These are phyloP conservation scores for Sedum album DNA, from an alignment of 164 flowering plant species.

Conservation along the genomic window DNA sequence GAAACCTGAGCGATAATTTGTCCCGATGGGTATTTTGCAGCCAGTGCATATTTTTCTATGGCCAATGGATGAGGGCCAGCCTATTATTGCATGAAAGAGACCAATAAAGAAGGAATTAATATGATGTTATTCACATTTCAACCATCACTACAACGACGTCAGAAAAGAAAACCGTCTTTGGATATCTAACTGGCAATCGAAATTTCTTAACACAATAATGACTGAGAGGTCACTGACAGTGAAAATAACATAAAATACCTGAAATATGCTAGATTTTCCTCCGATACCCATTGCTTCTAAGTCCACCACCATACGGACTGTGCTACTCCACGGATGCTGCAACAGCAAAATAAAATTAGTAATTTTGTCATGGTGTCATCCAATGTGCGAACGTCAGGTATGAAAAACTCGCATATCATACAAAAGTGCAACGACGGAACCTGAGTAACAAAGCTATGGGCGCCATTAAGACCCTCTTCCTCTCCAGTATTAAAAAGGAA, in stretches of 20 bases:
- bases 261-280: conserved; percentile 84
- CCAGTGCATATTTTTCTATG: conserved; percentile 70
- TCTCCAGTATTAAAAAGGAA: conserved; percentile 94
- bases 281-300: conserved; percentile 98
- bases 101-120: neutral
- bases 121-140: neutral
- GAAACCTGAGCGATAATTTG: conserved; percentile 71
- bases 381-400: neutral
- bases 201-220: neutral
- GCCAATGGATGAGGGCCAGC: conserved; percentile 93
- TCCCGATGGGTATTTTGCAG: conserved; percentile 82
- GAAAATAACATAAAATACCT: conserved; percentile 34
- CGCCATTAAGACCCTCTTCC: conserved; percentile 97
- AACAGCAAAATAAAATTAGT: conserved; percentile 11
- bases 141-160: neutral
- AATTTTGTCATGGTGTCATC: neutral
- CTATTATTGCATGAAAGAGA: conserved; percentile 26
- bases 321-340: conserved; percentile 92
- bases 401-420: neutral
- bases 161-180: neutral
- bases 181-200: neutral
- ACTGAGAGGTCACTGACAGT: neutral
- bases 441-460: conserved; percentile 98
- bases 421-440: conserved; percentile 23
- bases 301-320: conserved; percentile 74